These are phyloP conservation scores for Metschnikowia cerradonensis DNA, from an alignment of 805 yeast species.

Conservation along the genomic window DNA sequence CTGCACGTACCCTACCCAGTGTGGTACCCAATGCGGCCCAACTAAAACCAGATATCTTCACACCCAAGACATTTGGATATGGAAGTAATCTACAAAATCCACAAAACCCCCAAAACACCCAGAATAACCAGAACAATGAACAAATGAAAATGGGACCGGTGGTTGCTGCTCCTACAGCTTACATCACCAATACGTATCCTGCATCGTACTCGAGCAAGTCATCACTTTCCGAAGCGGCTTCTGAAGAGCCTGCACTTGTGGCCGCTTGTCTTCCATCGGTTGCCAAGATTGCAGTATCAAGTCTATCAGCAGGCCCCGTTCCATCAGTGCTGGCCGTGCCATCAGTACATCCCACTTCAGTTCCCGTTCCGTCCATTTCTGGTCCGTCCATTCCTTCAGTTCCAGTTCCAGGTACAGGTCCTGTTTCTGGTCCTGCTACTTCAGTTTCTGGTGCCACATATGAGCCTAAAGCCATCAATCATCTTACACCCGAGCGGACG, in stretches of 20 bases:
- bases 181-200: not conserved
- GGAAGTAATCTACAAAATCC: no score
- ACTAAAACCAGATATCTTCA: not conserved
- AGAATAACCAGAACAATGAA: no score
- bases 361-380: no score
- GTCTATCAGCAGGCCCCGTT: not conserved
- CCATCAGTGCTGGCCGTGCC: not conserved
- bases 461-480: no score
- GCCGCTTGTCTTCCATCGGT: not conserved
- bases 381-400: no score
- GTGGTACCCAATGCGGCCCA: not conserved
- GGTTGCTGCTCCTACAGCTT: not conserved
- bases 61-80: not conserved
- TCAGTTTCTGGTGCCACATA: no score
- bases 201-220: conserved; percentile 3
- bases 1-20: conserved; percentile 1
- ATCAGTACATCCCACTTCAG: no score
- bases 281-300: not conserved
- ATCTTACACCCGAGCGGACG: not conserved
- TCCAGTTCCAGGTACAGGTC: no score
- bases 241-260: not conserved
- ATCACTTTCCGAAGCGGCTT: not conserved
- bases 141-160: not conserved
- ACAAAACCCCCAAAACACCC: no score
- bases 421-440: no score